Evolutionary conservation across 441 rosid species (phyloP), one percentile per base, ranked within the genome.

Genomic region (Viola pubescens): DNA sequence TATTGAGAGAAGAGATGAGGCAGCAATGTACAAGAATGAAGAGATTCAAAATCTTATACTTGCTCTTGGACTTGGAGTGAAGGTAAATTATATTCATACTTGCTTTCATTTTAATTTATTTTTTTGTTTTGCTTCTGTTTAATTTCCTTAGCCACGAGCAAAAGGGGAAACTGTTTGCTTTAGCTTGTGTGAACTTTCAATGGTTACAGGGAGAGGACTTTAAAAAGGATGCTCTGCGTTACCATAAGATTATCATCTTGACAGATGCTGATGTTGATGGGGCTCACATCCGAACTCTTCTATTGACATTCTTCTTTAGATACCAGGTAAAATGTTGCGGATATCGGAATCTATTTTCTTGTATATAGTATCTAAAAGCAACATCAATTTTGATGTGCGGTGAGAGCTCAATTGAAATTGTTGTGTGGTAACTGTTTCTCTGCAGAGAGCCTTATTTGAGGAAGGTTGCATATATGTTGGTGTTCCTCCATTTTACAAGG

Each of bases 261-360:
- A 90, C 99, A 48, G 97, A 94, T 82, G 99, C 97, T 60, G 99
- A 94, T 74, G 97, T 94, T 61, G 97, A 94, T 77, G 97, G 96
- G 70, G 99, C 97, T 75, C 97, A 90, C 74, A 94, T 94, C 72
- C 77, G 97, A 62, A 94, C 99, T 12, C 88, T 94, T 60, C 69
- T 94, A 9, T 70, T 88, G 74, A 94, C 96, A 38, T 94, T 94
- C 76, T 90, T 94, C 85, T 90, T 63, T 67, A 88, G 94, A 86
- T 94, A 90, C 75, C 99, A 88, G 97, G 99, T 94, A 81, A 54
- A 8, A 52, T 50, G 19, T 59, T 34, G 54, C 14, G 56, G 51
- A 64, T 37, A 9, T 46, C 9, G 10, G 11, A 46, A 46, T 5
- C 9, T 8, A 9, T 6, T 46, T 7, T 12, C n/a, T 46, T 6